A percentile compares a stretch with the other conserved stretches of the same genome.
These are phyloP conservation scores for Sarcocystis neurona DNA, from an alignment of 169 alveolate genomes.

Conservation along the genomic window DNA sequence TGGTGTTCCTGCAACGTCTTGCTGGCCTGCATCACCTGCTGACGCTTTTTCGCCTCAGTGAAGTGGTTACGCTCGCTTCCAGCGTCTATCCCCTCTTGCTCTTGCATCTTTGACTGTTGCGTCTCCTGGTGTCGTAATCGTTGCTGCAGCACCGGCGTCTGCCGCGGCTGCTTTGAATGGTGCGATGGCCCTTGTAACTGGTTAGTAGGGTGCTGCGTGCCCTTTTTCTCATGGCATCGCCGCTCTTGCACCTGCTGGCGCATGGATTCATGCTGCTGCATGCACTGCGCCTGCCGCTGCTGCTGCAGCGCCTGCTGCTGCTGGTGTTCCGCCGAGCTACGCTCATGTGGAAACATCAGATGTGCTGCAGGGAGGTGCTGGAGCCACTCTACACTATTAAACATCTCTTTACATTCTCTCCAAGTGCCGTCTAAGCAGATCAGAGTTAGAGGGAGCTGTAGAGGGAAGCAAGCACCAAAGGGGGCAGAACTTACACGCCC, in stretches of 20 bases:
- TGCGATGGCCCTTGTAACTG: too few species aligned
- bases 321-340: not conserved
- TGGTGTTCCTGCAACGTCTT: too few species aligned
- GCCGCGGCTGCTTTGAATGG: too few species aligned
- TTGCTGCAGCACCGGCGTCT: too few species aligned
- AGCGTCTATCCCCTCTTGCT: too few species aligned
- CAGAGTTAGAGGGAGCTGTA: conserved; percentile 57
- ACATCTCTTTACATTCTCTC: conserved; percentile 63
- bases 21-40: too few species aligned
- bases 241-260: conserved; percentile 19
- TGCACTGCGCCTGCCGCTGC: not conserved
- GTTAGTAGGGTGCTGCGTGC: too few species aligned
- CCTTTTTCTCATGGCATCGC: not conserved
- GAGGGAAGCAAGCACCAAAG: conserved; percentile 42
- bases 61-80: too few species aligned
- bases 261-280: not conserved
- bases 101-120: too few species aligned
- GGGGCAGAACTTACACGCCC: too few species aligned
- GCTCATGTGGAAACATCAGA: not conserved
- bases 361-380: conserved; percentile 54
- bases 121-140: too few species aligned
- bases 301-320: not conserved
- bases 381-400: conserved; percentile 51
- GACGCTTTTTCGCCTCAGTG: too few species aligned
- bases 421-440: conserved; percentile 63